Conservation (phyloP, 2,329 filamentous ascomycete genomes). For the Beauveria asiatica region DNA sequence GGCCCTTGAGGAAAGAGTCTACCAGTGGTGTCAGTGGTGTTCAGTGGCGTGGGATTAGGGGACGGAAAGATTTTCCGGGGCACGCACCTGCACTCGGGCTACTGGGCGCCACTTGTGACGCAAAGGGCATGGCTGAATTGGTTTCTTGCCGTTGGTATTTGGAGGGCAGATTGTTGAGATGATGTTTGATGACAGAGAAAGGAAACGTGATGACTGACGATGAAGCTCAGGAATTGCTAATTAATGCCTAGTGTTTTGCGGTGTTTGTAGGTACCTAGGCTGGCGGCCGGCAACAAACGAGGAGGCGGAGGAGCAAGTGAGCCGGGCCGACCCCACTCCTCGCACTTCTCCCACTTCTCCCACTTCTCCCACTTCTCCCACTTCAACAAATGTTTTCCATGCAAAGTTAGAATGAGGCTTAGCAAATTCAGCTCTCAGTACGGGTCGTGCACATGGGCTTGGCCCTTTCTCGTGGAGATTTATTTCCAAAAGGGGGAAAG, state of each 20-base stretch:
- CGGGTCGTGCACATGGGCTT: background rate
- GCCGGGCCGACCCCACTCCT: background rate
- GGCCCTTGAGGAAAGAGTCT: background rate
- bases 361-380: too few species aligned
- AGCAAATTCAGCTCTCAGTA: background rate
- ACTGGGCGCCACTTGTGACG: background rate
- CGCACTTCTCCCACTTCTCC: background rate
- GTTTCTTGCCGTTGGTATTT: background rate
- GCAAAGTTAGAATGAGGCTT: background rate
- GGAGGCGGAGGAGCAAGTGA: background rate
- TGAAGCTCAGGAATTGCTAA: background rate
- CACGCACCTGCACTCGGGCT: background rate
- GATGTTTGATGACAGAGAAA: background rate
- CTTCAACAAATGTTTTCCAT: background rate
- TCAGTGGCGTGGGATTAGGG: background rate
- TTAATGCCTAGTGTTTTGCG: background rate
- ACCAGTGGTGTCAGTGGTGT: background rate
- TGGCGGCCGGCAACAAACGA: background rate
- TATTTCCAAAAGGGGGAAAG: background rate
- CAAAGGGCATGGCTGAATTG: background rate
- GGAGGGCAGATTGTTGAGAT: background rate
- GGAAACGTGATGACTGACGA: background rate
- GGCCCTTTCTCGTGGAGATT: background rate
- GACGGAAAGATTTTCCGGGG: background rate
- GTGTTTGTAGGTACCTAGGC: background rate